Base-by-base conservation (phyloP, 805 yeast genomes). In the Starmerella lactis-condensi region DNA sequence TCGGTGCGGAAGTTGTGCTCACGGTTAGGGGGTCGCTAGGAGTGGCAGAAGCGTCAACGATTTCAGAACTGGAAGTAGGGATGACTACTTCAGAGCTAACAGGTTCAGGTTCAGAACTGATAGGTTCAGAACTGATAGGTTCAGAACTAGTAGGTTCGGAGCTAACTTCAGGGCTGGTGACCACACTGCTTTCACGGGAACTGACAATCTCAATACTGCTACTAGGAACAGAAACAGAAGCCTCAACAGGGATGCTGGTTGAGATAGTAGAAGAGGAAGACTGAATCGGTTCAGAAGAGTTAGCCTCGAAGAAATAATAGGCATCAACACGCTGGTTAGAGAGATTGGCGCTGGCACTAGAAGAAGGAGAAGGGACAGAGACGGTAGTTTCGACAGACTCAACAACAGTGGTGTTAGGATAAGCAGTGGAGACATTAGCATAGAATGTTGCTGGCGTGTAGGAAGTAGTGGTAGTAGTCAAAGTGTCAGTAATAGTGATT, bases 261-360 rank as follows among this genome's bases (percentile, higher is more conserved):
- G 28, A 12, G 22, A 25, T 24, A 8, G 24, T 7, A n/a, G 31
- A 17, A 9, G 25, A 29, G 11, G 30, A 17, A 4, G 34, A 7
- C 10, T 34, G 20, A 15, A 25, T n/a, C 10, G 16, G 13, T 17
- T 16, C 33, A 12, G 23, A 24, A 8, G 31, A 22, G 28, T n/a
- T 28, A 17, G 29, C 22, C 7, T 20, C 11, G 13, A 12, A 4
- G 22, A 28, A 15, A 12, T 17, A 17, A 17, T 28, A 13, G 17
- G 40, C 17, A 22, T 24, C 22, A 13, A 14, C 18, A 27, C 35
- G 18, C 17, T 22, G 17, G 25, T 7, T 16, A 14, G 23, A 13
- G 19, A 33, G 20, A 21, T 40, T 16, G 22, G 18, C 22, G 23
- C 22, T 24, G 9, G 32, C 30, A 17, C 28, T 8, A 23, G 30